Evolutionary conservation across 352 stramenopile species (phyloP), one percentile per base, ranked within the genome.

Genomic region (Peronosclerospora sorghi): DNA sequence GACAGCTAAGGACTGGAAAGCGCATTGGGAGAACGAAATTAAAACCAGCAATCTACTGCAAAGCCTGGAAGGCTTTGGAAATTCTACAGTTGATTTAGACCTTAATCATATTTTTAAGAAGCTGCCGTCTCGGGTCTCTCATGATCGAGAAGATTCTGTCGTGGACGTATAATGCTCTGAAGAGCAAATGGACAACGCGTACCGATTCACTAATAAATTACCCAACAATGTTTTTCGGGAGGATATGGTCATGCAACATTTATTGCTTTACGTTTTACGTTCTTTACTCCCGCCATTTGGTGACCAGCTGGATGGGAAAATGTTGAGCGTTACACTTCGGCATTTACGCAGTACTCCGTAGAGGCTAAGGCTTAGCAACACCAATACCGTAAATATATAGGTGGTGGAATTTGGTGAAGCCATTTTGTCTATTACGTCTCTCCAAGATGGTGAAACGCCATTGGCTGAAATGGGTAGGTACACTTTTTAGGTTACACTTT

Each of bases 71-170:
- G 37, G 64, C 29, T 42, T 75, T 32, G 44, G 78, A 26, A 36
- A 54, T n/a, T 51, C 73, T 35, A 46, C 59, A 9, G 21, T 48
- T 27, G 48, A 65, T 35, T 24, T 86, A 32, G 65, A 62, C 4
- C 48, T 87, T 17, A 64, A 82, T 17, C 61, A 86, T 39, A 68
- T 85, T 41, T 87, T 87, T 41, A 86, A 84, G 27, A 85, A 83
- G 41, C 50, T 87, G 26, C 65, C 64, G 13, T 87, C 75, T 15
- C 60, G 75, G 30, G 55, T 85, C 4, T 68, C 65, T 26, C 73
- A 84, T 32, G 72, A 73, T 34, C 59, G 66, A 13, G 73, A 85
- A 63, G 66, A 83, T 64, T 71, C 73, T 8, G 70, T 83, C 4
- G 75, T 85, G 8, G 70, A 87, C 20, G 75, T 87, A 28, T 87